Evolutionary conservation across 2,329 filamentous ascomycete species (phyloP).

Genomic region (Mycosphaerella arachidis): DNA sequence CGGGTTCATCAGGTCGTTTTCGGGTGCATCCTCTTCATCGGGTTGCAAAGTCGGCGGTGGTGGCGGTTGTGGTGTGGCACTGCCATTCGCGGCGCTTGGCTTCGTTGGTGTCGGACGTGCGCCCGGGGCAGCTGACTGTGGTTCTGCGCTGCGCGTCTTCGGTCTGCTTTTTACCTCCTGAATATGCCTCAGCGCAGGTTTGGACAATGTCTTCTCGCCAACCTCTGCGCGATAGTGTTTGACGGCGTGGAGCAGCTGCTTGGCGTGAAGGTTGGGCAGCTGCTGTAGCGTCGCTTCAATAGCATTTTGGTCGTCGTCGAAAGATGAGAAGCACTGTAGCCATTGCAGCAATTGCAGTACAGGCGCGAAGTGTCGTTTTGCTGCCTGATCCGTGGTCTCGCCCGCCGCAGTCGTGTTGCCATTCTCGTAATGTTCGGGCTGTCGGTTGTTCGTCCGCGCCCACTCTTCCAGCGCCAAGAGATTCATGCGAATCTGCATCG

Average conservation of each 20-base stretch:
- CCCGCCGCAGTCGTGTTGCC: slow-evolving; percentile 81
- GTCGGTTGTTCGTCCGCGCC: slow-evolving; percentile 87
- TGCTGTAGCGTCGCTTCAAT: slow-evolving; percentile 86
- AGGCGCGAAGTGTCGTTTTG: slow-evolving; percentile 78
- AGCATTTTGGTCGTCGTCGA: slow-evolving; percentile 84
- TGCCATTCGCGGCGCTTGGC: slow-evolving; percentile 18
- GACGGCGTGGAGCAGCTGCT: slow-evolving; percentile 85
- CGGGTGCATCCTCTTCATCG: slow-evolving; percentile 64
- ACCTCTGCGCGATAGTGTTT: slow-evolving; percentile 93
- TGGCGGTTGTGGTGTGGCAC: slow-evolving; percentile 20
- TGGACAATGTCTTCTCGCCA: slow-evolving; percentile 85
- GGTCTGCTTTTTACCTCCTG: slow-evolving; percentile 65
- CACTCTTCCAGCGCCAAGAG: slow-evolving; percentile 92
- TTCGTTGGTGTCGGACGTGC: slow-evolving; percentile 12
- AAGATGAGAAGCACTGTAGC: slow-evolving; percentile 94
- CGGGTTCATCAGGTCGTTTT: slow-evolving; percentile 77
- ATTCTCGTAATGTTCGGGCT: slow-evolving; percentile 92
- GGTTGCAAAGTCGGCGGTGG: slow-evolving; percentile 16
- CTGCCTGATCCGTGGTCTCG: slow-evolving; percentile 79
- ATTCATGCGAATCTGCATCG: slow-evolving; percentile 99
- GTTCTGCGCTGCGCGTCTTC: slow-evolving; percentile 21
- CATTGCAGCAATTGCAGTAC: slow-evolving; percentile 93
- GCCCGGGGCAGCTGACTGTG: slow-evolving; percentile 8
- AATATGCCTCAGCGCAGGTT: slow-evolving; percentile 83
- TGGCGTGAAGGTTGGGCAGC: slow-evolving; percentile 74